phyloP scores from a whole-genome alignment of 2,329 filamentous ascomycete genomes.

The Bipolaris zeicola region DNA sequence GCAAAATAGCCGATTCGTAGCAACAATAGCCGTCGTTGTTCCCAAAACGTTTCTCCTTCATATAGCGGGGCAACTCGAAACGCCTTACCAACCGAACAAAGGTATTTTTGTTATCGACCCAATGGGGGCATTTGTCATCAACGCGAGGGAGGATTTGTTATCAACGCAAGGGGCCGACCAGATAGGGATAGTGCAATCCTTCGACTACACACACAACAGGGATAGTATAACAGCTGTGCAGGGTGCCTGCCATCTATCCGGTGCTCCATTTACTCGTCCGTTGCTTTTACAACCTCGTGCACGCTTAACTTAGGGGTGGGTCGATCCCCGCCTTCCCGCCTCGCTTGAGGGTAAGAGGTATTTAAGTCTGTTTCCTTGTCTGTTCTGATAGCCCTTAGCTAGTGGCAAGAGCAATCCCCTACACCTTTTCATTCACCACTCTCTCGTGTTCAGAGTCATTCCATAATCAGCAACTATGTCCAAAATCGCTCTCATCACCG shows the following conservation, averaged over 20 bases:
- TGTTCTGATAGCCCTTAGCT: background rate
- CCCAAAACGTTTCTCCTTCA: background rate
- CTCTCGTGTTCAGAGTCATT: slow-evolving; percentile 3
- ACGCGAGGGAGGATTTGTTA: too few relatives aligned
- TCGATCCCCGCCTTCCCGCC: background rate
- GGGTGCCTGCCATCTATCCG: background rate
- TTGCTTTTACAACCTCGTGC: background rate
- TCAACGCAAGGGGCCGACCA: background rate
- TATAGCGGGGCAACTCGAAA: background rate
- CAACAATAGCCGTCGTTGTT: background rate
- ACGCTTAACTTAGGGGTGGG: background rate
- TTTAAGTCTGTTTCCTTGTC: slow-evolving; percentile 2
- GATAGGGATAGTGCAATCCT: background rate
- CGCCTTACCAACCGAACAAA: background rate
- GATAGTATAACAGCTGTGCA: background rate
- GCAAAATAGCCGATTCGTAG: background rate
- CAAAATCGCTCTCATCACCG: slow-evolving; percentile 15
- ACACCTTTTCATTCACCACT: slow-evolving; percentile 1
- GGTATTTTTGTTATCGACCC: background rate
- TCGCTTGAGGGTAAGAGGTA: background rate
- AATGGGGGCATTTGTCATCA: background rate
- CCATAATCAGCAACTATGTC: slow-evolving; percentile 24
- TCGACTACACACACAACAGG: background rate
- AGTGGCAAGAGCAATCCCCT: background rate
- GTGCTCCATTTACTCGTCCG: background rate